phyloP scores from a whole-genome alignment of 257 asterid genomes.

The Ballota nigra region DNA sequence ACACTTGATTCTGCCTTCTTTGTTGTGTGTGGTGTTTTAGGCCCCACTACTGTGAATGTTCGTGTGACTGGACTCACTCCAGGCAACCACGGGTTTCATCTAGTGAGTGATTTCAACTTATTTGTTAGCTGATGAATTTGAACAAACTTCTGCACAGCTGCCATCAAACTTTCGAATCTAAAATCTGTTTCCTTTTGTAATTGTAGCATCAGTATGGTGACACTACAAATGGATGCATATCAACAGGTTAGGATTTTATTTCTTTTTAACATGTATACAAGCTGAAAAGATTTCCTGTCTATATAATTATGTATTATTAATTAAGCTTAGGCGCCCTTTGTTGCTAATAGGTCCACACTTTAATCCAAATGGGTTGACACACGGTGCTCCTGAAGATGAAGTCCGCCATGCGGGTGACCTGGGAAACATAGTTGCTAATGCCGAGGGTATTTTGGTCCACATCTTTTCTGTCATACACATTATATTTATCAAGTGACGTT shows the following conservation, averaged over 20 bases:
- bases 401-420: slow-evolving; percentile 99
- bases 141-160: neutral
- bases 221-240: slow-evolving; percentile 94
- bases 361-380: slow-evolving; percentile 76
- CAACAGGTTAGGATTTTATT: slow-evolving; percentile 70
- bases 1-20: slow-evolving; percentile 15
- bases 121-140: slow-evolving; percentile 1
- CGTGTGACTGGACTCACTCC: slow-evolving; percentile 86
- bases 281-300: slow-evolving; percentile 2
- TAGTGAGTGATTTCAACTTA: slow-evolving; percentile 45
- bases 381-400: slow-evolving; percentile 94
- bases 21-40: slow-evolving; percentile 33
- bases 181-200: slow-evolving; percentile 17
- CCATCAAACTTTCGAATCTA: neutral
- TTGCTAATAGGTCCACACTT: slow-evolving; percentile 76
- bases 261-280: neutral
- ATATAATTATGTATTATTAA: neutral
- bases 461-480: neutral
- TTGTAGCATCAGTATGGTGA: slow-evolving; percentile 95
- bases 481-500: neutral
- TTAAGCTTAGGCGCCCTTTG: slow-evolving; percentile 5
- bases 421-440: slow-evolving; percentile 99
- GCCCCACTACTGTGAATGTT: slow-evolving; percentile 85
- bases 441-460: slow-evolving; percentile 57
- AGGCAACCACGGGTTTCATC: slow-evolving; percentile 92